Base-by-base conservation (phyloP, 352 stramenopile genomes). In the Phytophthora palmivora region DNA sequence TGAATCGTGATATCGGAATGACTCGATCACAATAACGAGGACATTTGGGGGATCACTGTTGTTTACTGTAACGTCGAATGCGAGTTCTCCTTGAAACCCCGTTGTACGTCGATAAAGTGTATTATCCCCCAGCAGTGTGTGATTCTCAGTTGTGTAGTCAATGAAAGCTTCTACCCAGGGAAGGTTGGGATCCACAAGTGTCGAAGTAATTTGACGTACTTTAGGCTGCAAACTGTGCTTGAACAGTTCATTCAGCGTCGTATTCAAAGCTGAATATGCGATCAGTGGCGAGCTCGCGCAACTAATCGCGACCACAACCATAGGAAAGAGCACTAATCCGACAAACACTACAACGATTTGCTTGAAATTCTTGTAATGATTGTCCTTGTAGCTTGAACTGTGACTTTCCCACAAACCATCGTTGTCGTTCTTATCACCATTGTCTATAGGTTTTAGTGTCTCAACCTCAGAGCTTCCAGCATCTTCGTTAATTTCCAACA, bases 191-290 rank as follows among this genome's bases (percentile, higher is more conserved):
- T 28, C 18, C 9, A 45, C 39, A 19, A 45, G 24, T 28, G 24
- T 28, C 24, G 24, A 28, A 28, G 24, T 30, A 8, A 45, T 14
- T 33, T 45, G 14, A 33, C 54, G 8, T 58, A 22, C 12, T 39
- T 0, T 41, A 28, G 36, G 50, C 4, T 41, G 22, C 2, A 63
- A 24, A 11, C 43, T 18, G 4, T 34, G 32, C 9, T 22, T 21
- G 4, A 70, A 52, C 12, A 70, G 3, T 48, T 70, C 61, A 14
- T 64, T 70, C 12, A 70, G 24, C 21, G 61, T 59, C 36, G 55
- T 48, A 12, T 70, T 65, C 18, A 59, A 30, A 11, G 62, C 54
- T 7, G 32, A 36, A 44, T 61, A 48, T 10, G 62, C 62, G 0
- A 61, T 21, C 2, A 70, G 42, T 2, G 62, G 26, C 0, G 62